Percentiles rank a stretch among this genome's conserved stretches.
Evolutionary conservation across 352 stramenopile species (phyloP).

Genomic region (Aphanomyces stellatus): DNA sequence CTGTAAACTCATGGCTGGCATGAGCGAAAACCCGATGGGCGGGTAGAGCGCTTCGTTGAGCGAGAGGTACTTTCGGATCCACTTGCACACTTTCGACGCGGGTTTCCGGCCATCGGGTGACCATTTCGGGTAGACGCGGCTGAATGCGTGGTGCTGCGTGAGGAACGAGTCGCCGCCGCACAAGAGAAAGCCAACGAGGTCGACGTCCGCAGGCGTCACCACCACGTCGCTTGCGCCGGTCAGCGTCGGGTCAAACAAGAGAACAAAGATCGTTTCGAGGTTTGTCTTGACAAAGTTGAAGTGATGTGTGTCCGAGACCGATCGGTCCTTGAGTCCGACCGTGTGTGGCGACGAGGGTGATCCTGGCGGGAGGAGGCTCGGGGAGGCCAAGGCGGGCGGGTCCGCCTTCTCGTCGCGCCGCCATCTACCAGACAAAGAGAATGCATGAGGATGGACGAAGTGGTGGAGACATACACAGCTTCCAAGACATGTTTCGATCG

Average conservation of each 20-base stretch:
- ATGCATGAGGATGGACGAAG: constrained; percentile 23
- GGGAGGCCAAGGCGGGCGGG: neutral
- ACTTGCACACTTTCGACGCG: constrained; percentile 46
- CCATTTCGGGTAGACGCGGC: constrained; percentile 59
- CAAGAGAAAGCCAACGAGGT: constrained; percentile 66
- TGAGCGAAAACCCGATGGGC: constrained; percentile 55
- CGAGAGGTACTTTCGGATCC: constrained; percentile 65
- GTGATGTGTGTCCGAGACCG: constrained; percentile 71
- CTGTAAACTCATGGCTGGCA: constrained; percentile 18
- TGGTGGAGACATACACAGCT: constrained; percentile 40
- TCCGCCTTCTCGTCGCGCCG: constrained; percentile 22
- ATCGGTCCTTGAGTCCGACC: constrained; percentile 67
- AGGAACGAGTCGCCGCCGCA: constrained; percentile 43
- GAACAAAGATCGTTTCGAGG: constrained; percentile 57
- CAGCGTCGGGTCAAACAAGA: constrained; percentile 49
- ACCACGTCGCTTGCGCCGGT: constrained; percentile 29
- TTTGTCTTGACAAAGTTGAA: constrained; percentile 72
- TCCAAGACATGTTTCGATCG: constrained; percentile 47
- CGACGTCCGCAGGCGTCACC: constrained; percentile 52
- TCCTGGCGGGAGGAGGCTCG: constrained; percentile 21
- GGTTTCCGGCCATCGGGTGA: constrained; percentile 20
- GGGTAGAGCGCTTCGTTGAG: constrained; percentile 78
- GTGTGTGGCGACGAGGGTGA: constrained; percentile 65
- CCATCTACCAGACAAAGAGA: neutral
- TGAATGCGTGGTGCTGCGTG: constrained; percentile 47